phyloP scores from a whole-genome alignment of 768 basidiomycete species.

The Auricularia sp. region DNA sequence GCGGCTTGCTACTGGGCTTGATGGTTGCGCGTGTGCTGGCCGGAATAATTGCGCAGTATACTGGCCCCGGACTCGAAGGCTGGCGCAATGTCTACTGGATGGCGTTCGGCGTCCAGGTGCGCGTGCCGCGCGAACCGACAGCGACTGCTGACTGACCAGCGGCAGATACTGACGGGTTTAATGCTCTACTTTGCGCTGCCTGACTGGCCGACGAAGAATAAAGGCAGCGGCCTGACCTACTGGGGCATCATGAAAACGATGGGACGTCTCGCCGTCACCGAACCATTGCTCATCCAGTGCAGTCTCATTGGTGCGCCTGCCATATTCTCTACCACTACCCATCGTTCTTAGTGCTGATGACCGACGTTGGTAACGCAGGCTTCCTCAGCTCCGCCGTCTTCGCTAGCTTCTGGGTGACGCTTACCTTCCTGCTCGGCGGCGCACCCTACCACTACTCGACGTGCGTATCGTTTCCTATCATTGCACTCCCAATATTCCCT shows the following conservation, averaged over 20 bases:
- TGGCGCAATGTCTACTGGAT: conserved; percentile 43
- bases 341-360: conserved; percentile 1
- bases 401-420: conserved; percentile 48
- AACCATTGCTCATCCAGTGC: conserved; percentile 65
- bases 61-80: conserved; percentile 15
- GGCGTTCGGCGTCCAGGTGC: conserved; percentile 25
- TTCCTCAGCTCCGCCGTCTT: conserved; percentile 39
- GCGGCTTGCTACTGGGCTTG: conserved; percentile 52
- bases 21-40: conserved; percentile 66
- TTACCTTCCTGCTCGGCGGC: conserved; percentile 37
- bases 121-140: neutral
- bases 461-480: conserved; percentile 5
- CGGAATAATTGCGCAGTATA: conserved; percentile 64
- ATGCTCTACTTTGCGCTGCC: conserved; percentile 30
- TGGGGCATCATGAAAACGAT: conserved; percentile 39
- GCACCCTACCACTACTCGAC: conserved; percentile 29
- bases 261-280: conserved; percentile 65
- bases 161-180: conserved; percentile 13
- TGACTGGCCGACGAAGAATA: conserved; percentile 31
- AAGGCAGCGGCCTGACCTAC: conserved; percentile 25
- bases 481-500: no score
- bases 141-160: neutral
- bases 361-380: conserved; percentile 12
- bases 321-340: conserved; percentile 4
- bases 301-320: conserved; percentile 17